Evolutionary conservation across 2,329 filamentous ascomycete species (phyloP).

Genomic region (Daldinia sp.): DNA sequence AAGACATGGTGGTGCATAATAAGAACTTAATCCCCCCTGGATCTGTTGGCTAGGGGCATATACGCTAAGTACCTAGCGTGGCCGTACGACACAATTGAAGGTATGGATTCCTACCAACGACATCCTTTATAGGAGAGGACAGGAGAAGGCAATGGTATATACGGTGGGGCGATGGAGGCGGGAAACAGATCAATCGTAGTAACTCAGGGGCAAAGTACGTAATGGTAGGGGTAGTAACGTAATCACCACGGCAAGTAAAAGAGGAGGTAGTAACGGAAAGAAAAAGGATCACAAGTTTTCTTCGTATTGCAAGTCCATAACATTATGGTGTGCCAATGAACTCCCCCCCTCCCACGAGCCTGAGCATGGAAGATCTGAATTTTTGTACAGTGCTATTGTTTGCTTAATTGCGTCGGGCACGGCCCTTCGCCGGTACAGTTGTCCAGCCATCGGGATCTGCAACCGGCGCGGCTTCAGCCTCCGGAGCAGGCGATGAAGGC

Average conservation of each 20-base stretch:
- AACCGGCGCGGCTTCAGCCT: slow-evolving; percentile 49
- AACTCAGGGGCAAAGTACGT: background rate
- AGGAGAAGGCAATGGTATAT: slow-evolving; percentile 21
- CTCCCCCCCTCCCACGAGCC: slow-evolving; percentile 33
- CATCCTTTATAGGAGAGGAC: background rate
- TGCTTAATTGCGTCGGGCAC: slow-evolving; percentile 42
- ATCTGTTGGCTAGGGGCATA: background rate
- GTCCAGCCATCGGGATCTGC: slow-evolving; percentile 71
- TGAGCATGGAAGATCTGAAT: slow-evolving; percentile 39
- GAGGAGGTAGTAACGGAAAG: slow-evolving; percentile 2
- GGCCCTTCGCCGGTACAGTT: slow-evolving; percentile 58
- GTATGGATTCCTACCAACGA: background rate
- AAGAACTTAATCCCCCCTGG: background rate
- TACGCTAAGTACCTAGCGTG: background rate
- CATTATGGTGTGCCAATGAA: slow-evolving; percentile 40
- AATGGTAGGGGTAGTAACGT: slow-evolving; percentile 14
- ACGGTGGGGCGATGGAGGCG: slow-evolving; percentile 1
- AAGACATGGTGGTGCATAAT: background rate
- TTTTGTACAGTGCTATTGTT: slow-evolving; percentile 39
- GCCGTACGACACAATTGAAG: background rate
- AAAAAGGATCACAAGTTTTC: slow-evolving; percentile 36
- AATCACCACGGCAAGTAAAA: slow-evolving; percentile 30
- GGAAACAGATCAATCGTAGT: slow-evolving; percentile 26
- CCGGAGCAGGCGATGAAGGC: slow-evolving; percentile 38
- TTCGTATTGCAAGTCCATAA: slow-evolving; percentile 38